Percentiles rank a stretch among this genome's conserved stretches.
Conservation (phyloP, 768 basidiomycete species). For the Tricholoma sp. region DNA sequence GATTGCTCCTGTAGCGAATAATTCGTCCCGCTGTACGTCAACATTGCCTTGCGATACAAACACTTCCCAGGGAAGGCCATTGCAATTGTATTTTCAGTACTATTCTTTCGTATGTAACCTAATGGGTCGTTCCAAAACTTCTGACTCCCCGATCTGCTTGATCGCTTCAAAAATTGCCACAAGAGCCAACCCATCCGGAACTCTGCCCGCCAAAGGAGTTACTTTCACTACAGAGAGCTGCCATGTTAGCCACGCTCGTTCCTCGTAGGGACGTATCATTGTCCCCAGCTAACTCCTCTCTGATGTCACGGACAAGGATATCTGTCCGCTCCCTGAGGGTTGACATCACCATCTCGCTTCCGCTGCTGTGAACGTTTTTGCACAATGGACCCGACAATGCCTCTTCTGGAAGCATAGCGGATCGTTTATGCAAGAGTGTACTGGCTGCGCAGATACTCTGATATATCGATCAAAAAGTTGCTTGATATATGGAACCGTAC, state of each 20-base stretch:
- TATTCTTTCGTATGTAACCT: neutral
- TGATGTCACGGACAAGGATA: slow-evolving; percentile 43
- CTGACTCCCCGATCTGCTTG: slow-evolving; percentile 19
- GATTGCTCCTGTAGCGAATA: neutral
- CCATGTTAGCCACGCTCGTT: slow-evolving; percentile 55
- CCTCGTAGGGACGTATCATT: slow-evolving; percentile 32
- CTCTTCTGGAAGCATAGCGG: slow-evolving; percentile 50
- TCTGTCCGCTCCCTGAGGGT: slow-evolving; percentile 45
- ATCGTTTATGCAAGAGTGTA: slow-evolving; percentile 27
- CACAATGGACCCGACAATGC: slow-evolving; percentile 62
- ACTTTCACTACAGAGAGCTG: slow-evolving; percentile 32
- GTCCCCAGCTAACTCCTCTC: slow-evolving; percentile 46
- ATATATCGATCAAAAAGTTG: slow-evolving; percentile 30
- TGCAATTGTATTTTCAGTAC: slow-evolving; percentile 1
- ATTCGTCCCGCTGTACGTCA: neutral
- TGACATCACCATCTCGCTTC: slow-evolving; percentile 29
- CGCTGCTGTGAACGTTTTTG: slow-evolving; percentile 49
- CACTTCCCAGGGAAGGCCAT: neutral
- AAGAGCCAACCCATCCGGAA: slow-evolving; percentile 58
- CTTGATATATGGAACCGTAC: slow-evolving; percentile 9
- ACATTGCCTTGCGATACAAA: neutral
- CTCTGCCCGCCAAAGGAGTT: slow-evolving; percentile 51
- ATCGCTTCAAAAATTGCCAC: slow-evolving; percentile 53
- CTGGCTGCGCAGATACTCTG: neutral
- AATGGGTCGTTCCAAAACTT: neutral